A percentile compares a stretch with the other conserved stretches of the same genome.
Evolutionary conservation across 805 yeast genomes (phyloP).

Genomic region (Saccharomycopsis sp.): DNA sequence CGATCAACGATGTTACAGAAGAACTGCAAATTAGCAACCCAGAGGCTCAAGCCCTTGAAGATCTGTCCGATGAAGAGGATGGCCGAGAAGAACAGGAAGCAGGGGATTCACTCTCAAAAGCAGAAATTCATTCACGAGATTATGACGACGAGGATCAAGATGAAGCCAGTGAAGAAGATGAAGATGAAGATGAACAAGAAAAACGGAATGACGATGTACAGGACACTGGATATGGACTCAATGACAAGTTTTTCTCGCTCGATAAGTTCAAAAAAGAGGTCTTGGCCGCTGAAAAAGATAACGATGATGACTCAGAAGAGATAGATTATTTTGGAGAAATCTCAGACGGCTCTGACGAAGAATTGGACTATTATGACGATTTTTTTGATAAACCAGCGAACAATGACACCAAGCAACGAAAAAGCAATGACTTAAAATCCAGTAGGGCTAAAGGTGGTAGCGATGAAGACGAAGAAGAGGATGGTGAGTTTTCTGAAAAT

Average conservation of each 20-base stretch:
- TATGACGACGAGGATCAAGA: constrained; percentile 27
- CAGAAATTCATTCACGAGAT: no score
- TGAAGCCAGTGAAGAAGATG: constrained; percentile 27
- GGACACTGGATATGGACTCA: constrained; percentile 45
- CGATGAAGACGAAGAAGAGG: constrained; percentile 29
- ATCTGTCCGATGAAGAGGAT: constrained; percentile 25
- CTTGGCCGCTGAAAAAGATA: constrained; percentile 50
- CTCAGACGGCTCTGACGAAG: constrained; percentile 48
- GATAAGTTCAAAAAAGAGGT: constrained; percentile 77
- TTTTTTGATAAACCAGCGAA: constrained; percentile 44
- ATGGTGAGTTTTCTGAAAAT: constrained; percentile 46
- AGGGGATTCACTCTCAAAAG: no score
- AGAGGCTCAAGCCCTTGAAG: constrained; percentile 25
- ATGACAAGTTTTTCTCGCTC: constrained; percentile 78
- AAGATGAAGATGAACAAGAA: constrained; percentile 26
- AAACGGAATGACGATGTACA: constrained; percentile 25
- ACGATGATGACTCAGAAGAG: constrained; percentile 44
- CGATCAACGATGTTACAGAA: constrained; percentile 20
- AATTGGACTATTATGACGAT: constrained; percentile 56
- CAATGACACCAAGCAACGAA: constrained; percentile 7
- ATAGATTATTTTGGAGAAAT: constrained; percentile 46
- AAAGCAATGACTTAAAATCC: constrained; percentile 10
- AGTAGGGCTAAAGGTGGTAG: constrained; percentile 15
- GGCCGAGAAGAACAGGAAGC: constrained; percentile 34
- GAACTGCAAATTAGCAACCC: constrained; percentile 24